Evolutionary conservation across 1,284 basidiomycete species (phyloP), one percentile per base, ranked within the genome.

Genomic region (Apiotrichum porosum): DNA sequence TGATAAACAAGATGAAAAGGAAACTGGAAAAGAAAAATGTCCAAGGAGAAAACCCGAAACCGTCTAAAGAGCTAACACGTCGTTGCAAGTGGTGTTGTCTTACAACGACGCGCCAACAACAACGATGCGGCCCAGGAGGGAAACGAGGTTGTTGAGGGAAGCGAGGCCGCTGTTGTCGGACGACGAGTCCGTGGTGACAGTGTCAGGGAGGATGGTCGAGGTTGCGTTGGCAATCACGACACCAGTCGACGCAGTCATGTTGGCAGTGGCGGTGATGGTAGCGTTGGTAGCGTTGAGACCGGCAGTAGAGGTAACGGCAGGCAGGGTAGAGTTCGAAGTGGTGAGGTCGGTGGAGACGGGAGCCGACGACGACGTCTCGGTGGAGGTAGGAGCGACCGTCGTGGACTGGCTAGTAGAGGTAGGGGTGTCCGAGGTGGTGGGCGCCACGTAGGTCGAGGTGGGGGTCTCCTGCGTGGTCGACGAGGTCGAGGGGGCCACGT

Each of bases 91-190:
- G n/a, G n/a, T n/a, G n/a, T n/a, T n/a, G n/a, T n/a, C n/a, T n/a
- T n/a, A n/a, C n/a, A n/a, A 47, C 22, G 26, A 31, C 17, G 61
- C 66, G 19, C 61, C 65, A 24, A 63, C 55, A 24, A 65, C 65
- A 43, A 70, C 54, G 35, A 72, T 52, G 47, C 62, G 49, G 37
- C 71, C 71, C 17, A 67, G 44, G 32, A 60, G 49, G 15, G 64
- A 56, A 6, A 69, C 66, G 14, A 58, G 57, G 41, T 64, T 57
- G 52, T 61, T 65, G 42, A 71, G 40, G n/a, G 54, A 15, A 18
- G 61, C 60, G 28, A 71, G 49, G 38, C 65, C 49, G 34, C 19
- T 35, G n/a, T 26, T 28, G 18, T 48, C 37, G 4, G 50, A 36
- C n/a, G 39, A 40, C 21, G 37, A 44, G 32, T 45, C 47, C 19